phyloP scores from a whole-genome alignment of 495 filamentous ascomycete genomes.

The Penicillium soppii region DNA sequence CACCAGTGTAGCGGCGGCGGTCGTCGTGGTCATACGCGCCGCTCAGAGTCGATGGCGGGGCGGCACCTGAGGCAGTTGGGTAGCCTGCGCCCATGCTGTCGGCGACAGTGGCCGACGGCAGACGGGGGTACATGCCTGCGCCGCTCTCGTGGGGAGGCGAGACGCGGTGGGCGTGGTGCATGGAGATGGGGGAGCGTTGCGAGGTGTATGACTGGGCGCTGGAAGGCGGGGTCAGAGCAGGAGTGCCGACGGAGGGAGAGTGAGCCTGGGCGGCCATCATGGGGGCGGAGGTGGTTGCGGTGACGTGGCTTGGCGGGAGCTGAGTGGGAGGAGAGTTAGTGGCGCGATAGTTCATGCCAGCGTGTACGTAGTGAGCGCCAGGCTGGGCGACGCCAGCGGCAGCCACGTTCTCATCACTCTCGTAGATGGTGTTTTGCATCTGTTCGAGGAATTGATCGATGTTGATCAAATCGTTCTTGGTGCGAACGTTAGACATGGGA shows the following conservation, averaged over 20 bases:
- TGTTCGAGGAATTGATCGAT: constrained; percentile 93
- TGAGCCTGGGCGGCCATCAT: constrained; percentile 56
- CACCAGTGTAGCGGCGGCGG: constrained; percentile 83
- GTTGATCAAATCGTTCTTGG: constrained; percentile 87
- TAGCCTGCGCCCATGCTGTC: constrained; percentile 56
- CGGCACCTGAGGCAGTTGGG: constrained; percentile 61
- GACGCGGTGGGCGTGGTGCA: constrained; percentile 56
- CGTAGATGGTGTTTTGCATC: constrained; percentile 92
- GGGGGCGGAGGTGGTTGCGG: constrained; percentile 56
- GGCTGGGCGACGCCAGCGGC: constrained; percentile 72
- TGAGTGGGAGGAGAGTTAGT: constrained; percentile 69
- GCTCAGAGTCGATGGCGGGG: constrained; percentile 75
- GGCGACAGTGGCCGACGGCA: constrained; percentile 69
- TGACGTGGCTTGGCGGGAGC: constrained; percentile 54
- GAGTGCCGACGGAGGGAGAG: constrained; percentile 61
- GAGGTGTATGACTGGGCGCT: constrained; percentile 82
- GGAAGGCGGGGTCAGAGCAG: constrained; percentile 88
- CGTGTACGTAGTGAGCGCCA: constrained; percentile 62
- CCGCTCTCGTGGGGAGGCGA: constrained; percentile 64
- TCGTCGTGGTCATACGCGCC: constrained; percentile 77
- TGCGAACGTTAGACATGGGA: constrained; percentile 79
- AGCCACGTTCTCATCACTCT: constrained; percentile 76
- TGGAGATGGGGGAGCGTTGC: constrained; percentile 76
- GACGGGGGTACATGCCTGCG: constrained; percentile 76
- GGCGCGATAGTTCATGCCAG: constrained; percentile 60